Percentiles rank a stretch among this genome's conserved stretches.
These are phyloP conservation scores for Musa itinerans DNA, from an alignment of 176 grass and related monocot genomes.

Conservation along the genomic window DNA sequence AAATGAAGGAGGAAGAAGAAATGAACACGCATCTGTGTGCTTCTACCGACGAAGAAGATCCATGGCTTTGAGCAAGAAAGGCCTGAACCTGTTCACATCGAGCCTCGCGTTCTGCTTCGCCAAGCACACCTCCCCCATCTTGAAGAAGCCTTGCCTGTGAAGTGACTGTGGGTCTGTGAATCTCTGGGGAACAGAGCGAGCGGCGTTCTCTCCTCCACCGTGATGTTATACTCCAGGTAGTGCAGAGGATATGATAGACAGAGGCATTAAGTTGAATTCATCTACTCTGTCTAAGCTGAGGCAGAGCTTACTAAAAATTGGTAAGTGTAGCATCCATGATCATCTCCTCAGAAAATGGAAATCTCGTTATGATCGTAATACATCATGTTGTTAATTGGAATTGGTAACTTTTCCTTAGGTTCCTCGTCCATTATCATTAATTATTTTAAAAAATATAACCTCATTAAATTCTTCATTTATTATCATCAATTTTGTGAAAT, in stretches of 20 bases:
- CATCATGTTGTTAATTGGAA: not conserved
- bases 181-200: constrained; percentile 19
- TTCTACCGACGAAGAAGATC: constrained; percentile 3
- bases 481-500: no score
- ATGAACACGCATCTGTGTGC: not conserved
- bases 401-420: no score
- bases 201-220: constrained; percentile 25
- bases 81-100: constrained; percentile 22
- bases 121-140: constrained; percentile 15
- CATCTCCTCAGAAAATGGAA: constrained; percentile 71
- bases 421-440: no score
- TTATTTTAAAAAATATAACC: no score
- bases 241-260: constrained; percentile 83
- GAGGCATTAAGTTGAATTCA: constrained; percentile 60
- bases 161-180: constrained; percentile 17
- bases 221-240: constrained; percentile 22
- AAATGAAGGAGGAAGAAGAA: not conserved
- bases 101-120: constrained; percentile 24
- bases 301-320: constrained; percentile 49
- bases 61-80: constrained; percentile 19
- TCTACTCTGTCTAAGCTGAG: constrained; percentile 57
- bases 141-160: constrained; percentile 7
- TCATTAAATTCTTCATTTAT: no score
- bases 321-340: constrained; percentile 49
- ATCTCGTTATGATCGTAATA: constrained; percentile 22